A percentile compares a stretch with the other conserved stretches of the same genome.
phyloP scores from a whole-genome alignment of 345 rosid genomes.

The Ceriops zippeliana region DNA sequence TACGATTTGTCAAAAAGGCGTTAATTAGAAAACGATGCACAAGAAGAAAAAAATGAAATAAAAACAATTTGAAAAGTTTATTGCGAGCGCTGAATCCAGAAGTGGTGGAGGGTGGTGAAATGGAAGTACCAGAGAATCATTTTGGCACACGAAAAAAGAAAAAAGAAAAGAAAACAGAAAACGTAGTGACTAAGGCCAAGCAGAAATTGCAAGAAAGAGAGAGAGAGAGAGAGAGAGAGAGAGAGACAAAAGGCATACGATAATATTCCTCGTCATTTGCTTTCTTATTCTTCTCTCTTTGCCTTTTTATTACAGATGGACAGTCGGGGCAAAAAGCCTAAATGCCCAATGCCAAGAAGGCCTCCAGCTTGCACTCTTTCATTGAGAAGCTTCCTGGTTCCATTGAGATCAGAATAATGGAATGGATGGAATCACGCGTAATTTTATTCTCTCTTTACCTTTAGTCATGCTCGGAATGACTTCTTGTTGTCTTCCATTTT shows the following conservation, averaged over 20 bases:
- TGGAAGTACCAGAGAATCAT: not conserved
- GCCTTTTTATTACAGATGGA: conserved; percentile 2
- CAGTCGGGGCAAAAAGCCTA: conserved; percentile 1
- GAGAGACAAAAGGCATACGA: not conserved
- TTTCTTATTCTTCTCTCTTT: not conserved
- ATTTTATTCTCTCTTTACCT: not conserved
- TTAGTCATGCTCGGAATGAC: not conserved
- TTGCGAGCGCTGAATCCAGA: too few relatives aligned
- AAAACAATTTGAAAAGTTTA: too few relatives aligned
- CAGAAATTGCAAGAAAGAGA: not conserved
- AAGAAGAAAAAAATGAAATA: too few relatives aligned
- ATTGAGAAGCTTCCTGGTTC: not conserved
- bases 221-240: not conserved
- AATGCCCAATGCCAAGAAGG: not conserved
- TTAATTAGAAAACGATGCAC: too few relatives aligned
- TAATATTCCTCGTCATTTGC: not conserved
- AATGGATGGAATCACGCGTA: not conserved
- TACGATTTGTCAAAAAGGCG: too few relatives aligned
- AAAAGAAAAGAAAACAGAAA: not conserved
- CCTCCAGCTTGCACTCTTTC: not conserved
- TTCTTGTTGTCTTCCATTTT: conserved; percentile 15
- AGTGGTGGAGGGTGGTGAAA: not conserved
- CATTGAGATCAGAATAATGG: conserved; percentile 9
- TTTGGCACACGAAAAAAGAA: not conserved
- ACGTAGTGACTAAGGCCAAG: not conserved